A percentile compares a stretch with the other conserved stretches of the same genome.
Conservation (phyloP, 2,329 filamentous ascomycete genomes). For the Leptographium galeiforme region DNA sequence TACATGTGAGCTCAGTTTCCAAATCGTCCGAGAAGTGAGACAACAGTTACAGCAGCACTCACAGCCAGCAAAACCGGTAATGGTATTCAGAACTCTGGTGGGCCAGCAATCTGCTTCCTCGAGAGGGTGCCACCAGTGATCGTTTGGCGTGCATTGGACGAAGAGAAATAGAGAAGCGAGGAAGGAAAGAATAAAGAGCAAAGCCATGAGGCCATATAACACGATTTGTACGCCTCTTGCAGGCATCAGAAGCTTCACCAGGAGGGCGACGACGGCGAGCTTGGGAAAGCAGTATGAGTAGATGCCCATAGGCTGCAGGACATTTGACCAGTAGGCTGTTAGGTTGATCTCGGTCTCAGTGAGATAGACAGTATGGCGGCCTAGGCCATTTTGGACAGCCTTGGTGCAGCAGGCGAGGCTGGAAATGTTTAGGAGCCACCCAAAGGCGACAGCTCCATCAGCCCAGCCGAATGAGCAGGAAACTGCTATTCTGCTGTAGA, state of each 20-base stretch:
- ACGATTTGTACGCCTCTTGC: not conserved
- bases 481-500: not conserved
- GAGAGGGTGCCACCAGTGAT: not conserved
- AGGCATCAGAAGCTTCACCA: not conserved
- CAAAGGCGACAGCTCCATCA: not conserved
- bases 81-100: not conserved
- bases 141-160: not conserved
- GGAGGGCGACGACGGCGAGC: not conserved
- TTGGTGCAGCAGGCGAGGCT: conserved; percentile 1
- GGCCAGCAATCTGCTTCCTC: not conserved
- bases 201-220: not conserved
- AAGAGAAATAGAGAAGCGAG: not conserved
- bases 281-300: conserved; percentile 1
- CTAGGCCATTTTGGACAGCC: not conserved
- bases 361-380: not conserved
- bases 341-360: not conserved
- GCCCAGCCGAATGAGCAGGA: not conserved
- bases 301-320: not conserved
- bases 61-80: not conserved
- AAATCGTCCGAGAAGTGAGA: not conserved
- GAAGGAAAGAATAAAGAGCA: not conserved
- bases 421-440: not conserved
- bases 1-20: not conserved
- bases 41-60: not conserved
- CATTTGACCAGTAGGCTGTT: not conserved